Conservation (phyloP, 2,329 filamentous ascomycete genomes). For the Phyllosticta paracitricarpa region DNA sequence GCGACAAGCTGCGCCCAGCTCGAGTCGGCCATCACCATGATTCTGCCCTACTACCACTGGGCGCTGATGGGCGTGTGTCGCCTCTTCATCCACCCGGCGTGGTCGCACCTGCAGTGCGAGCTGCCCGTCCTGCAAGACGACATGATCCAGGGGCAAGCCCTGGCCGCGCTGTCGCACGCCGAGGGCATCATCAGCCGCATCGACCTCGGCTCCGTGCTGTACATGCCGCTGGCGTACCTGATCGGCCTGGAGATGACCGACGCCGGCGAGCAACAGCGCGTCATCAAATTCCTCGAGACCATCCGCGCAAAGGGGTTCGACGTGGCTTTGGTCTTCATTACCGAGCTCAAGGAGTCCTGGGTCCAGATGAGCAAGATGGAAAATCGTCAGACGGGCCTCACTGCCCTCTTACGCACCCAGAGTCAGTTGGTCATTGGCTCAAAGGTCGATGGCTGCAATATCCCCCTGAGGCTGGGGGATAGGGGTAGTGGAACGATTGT, state of each 20-base stretch:
- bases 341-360: constrained; percentile 3
- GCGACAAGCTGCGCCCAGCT: not conserved
- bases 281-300: constrained; percentile 1
- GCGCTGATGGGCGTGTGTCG: constrained; percentile 4
- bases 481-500: not conserved
- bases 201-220: constrained; percentile 5
- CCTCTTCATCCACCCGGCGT: constrained; percentile 6
- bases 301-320: constrained; percentile 9
- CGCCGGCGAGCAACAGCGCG: constrained; percentile 3
- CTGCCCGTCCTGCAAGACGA: constrained; percentile 5
- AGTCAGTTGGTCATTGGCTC: not conserved
- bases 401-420: not conserved
- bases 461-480: not conserved
- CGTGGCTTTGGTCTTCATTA: not conserved
- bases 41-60: constrained; percentile 9
- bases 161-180: constrained; percentile 3
- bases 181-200: constrained; percentile 4
- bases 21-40: not conserved
- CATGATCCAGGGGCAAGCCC: constrained; percentile 9
- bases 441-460: not conserved
- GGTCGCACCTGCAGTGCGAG: constrained; percentile 5
- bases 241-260: constrained; percentile 8
- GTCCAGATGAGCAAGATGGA: not conserved
- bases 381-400: not conserved
- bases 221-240: constrained; percentile 4